Evolutionary conservation across 495 filamentous ascomycete genomes (phyloP), one percentile per base, ranked within the genome.

Genomic region (Pseudoneurospora amorphoporcata): DNA sequence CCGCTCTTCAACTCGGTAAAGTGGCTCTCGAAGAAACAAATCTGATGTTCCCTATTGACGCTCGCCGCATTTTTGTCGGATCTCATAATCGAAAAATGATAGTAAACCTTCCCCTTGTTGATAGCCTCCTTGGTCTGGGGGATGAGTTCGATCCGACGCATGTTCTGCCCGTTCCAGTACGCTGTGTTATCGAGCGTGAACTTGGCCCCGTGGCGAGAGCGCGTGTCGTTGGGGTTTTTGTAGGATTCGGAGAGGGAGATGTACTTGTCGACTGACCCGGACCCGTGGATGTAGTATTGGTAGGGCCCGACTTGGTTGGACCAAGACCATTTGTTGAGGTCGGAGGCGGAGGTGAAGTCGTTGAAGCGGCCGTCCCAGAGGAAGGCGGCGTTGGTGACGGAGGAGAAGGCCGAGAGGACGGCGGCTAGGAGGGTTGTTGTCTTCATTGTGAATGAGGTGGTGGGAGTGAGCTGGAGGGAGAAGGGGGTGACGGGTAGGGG

Each of bases 1-100:
- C 90, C 91, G 76, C 88, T 90, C 81, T 92, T 91, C 75, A 92
- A 76, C 82, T 92, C 90, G 41, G 90, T 92, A 79, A 91, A 92
- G 80, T 92, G 90, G 76, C 83, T 87, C 83, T 92, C 85, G 73
- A 92, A 92, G 82, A 92, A 92, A 75, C 85, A 87, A 72, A 92
- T 88, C 79, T 92, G 90, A 77, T 92, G 90, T 82, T 92, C 90
- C 70, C 88, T 83, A 32, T 81, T 82, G 8, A 85, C 81, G 61
- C 81, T 85, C 1, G 90, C 90, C 1, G 88, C 78, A 78, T 91
- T 91, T 10, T 81, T 86, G 42, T 82, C 80, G 3, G 76, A 81
- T 38, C 86, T 84, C 83, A 86, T 87, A 70, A 92, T 83, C 32
- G 83, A 86, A 77, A 92, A 92, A 75, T 92, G 90, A 77, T 92